phyloP scores from a whole-genome alignment of 2,329 filamentous ascomycete species.

The Epichloe baconii region DNA sequence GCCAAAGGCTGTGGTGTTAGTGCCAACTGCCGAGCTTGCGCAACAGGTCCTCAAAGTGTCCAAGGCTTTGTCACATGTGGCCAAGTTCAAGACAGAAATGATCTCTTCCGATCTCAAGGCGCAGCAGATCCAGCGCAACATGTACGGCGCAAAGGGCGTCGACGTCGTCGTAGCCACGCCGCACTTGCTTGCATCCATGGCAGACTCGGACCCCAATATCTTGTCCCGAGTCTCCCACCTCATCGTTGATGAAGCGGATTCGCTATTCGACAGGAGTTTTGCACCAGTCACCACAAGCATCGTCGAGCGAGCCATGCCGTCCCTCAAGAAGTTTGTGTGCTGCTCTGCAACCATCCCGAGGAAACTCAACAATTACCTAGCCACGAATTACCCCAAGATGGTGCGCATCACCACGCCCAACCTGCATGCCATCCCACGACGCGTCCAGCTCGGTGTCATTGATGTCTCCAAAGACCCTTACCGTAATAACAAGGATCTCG shows the following conservation, averaged over 20 bases:
- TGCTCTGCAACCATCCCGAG: slow-evolving; percentile 94
- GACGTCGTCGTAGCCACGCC: slow-evolving; percentile 83
- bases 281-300: slow-evolving; percentile 69
- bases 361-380: slow-evolving; percentile 76
- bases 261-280: slow-evolving; percentile 87
- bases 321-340: slow-evolving; percentile 73
- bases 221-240: slow-evolving; percentile 83
- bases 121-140: slow-evolving; percentile 67
- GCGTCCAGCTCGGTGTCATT: slow-evolving; percentile 86
- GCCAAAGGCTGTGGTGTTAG: slow-evolving; percentile 71
- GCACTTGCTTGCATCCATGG: slow-evolving; percentile 77
- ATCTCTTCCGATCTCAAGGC: slow-evolving; percentile 68
- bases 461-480: slow-evolving; percentile 90
- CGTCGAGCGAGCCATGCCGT: slow-evolving; percentile 68
- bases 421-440: slow-evolving; percentile 85
- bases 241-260: slow-evolving; percentile 91
- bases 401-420: slow-evolving; percentile 85
- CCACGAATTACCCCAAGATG: slow-evolving; percentile 69
- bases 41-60: slow-evolving; percentile 70
- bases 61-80: slow-evolving; percentile 69
- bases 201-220: slow-evolving; percentile 79
- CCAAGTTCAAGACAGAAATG: slow-evolving; percentile 76
- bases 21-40: slow-evolving; percentile 87
- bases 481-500: slow-evolving; percentile 80
- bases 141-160: slow-evolving; percentile 71